A percentile compares a stretch with the other conserved stretches of the same genome.
phyloP scores from a whole-genome alignment of 2,329 filamentous ascomycete genomes.

The Onygenales sp. region DNA sequence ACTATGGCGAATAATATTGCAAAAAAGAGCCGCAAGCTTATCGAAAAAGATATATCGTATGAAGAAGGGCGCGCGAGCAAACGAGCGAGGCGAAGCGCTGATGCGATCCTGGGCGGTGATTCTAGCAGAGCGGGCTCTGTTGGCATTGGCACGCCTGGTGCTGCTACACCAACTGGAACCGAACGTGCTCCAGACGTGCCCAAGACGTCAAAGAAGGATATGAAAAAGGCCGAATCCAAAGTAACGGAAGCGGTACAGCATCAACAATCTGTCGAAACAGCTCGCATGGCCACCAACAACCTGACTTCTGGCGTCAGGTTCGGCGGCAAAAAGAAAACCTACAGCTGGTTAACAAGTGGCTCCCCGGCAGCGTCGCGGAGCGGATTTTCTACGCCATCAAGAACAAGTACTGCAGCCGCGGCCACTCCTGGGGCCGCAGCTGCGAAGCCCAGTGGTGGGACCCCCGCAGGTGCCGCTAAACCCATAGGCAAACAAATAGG shows the following conservation, averaged over 20 bases:
- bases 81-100: conserved; percentile 52
- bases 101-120: conserved; percentile 41
- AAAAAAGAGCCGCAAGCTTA: conserved; percentile 50
- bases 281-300: conserved; percentile 63
- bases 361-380: conserved; percentile 19
- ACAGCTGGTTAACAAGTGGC: conserved; percentile 35
- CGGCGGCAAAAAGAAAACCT: conserved; percentile 37
- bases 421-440: conserved; percentile 4
- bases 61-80: conserved; percentile 65
- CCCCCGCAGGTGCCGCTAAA: conserved; percentile 19
- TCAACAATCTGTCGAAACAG: conserved; percentile 73
- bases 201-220: conserved; percentile 82
- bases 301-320: conserved; percentile 43
- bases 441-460: conserved; percentile 19
- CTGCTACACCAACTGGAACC: conserved; percentile 34
- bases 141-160: conserved; percentile 52
- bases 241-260: conserved; percentile 70
- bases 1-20: conserved; percentile 36
- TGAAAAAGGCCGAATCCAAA: conserved; percentile 64
- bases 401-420: conserved; percentile 17
- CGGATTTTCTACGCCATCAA: conserved; percentile 30
- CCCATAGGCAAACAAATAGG: conserved; percentile 52
- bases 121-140: conserved; percentile 46
- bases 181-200: conserved; percentile 51
- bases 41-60: conserved; percentile 56